Conservation (phyloP, 148 eudicot genomes). For the Rhododendron griersonianum region DNA sequence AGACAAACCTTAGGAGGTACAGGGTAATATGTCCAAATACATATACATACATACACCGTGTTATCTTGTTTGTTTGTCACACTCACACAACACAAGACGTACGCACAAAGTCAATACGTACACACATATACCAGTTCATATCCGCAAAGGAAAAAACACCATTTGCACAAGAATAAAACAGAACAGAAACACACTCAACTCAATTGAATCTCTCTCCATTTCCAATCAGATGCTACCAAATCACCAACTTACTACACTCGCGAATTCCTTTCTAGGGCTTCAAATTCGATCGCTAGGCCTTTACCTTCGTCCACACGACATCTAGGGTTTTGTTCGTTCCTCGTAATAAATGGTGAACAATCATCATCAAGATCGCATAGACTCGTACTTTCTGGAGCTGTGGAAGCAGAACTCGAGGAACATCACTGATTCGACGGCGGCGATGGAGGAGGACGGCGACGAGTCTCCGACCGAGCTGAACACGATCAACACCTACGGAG, state of each 20-base stretch:
- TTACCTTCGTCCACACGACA: not conserved
- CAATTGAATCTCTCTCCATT: not conserved
- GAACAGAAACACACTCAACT: not conserved
- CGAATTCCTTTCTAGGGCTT: not conserved
- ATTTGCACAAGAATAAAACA: not conserved
- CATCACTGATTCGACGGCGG: not conserved
- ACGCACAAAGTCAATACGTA: no score
- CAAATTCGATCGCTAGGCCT: not conserved
- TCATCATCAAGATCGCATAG: conserved; percentile 49
- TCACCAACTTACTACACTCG: not conserved
- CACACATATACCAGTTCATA: not conserved
- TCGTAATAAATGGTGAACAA: conserved; percentile 26
- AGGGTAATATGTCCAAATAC: no score
- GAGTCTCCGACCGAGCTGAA: conserved; percentile 62
- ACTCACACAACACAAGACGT: no score
- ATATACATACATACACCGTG: no score
- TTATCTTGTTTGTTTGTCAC: no score
- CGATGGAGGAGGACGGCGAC: conserved; percentile 25
- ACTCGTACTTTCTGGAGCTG: conserved; percentile 45
- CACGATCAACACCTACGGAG: conserved; percentile 72
- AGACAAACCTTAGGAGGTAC: no score
- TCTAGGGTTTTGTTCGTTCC: conserved; percentile 1
- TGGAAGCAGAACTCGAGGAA: conserved; percentile 37
- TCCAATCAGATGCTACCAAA: conserved; percentile 1
- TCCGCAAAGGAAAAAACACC: not conserved